Percentiles rank a stretch among this genome's conserved stretches.
Conservation (phyloP, 345 rosid species). For the Aethionema arabicum region DNA sequence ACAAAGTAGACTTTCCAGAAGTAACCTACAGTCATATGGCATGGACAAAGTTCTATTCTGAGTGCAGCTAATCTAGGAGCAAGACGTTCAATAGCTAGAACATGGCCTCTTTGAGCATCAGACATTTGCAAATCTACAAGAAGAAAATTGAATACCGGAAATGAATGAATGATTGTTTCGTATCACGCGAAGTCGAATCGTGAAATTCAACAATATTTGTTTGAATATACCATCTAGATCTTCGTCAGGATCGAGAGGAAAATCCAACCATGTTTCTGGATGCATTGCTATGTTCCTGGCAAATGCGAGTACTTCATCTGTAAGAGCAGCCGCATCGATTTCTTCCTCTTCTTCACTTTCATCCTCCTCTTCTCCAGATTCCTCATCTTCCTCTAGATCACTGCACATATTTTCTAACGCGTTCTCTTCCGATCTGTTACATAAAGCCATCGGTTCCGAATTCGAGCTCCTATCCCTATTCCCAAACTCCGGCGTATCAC, state of each 20-base stretch:
- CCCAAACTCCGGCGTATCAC: constrained; percentile 69
- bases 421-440: constrained; percentile 27
- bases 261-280: constrained; percentile 95
- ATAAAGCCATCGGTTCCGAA: constrained; percentile 48
- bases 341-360: constrained; percentile 43
- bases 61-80: constrained; percentile 80
- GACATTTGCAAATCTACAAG: constrained; percentile 77
- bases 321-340: constrained; percentile 62
- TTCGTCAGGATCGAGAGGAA: constrained; percentile 64
- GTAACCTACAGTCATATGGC: constrained; percentile 81
- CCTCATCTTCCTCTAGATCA: constrained; percentile 59
- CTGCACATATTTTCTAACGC: constrained; percentile 44
- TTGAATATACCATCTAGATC: constrained; percentile 59
- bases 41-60: constrained; percentile 87
- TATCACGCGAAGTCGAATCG: not conserved
- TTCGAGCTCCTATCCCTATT: constrained; percentile 65
- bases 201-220: not conserved
- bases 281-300: constrained; percentile 85
- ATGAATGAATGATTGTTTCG: no score
- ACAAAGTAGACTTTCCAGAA: constrained; percentile 98
- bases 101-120: constrained; percentile 92
- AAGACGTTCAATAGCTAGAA: constrained; percentile 77
- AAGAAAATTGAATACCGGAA: not conserved
- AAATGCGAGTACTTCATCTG: constrained; percentile 77
- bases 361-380: constrained; percentile 37